Conservation (phyloP, 768 basidiomycete genomes). For the Lentinula aciculospora region DNA sequence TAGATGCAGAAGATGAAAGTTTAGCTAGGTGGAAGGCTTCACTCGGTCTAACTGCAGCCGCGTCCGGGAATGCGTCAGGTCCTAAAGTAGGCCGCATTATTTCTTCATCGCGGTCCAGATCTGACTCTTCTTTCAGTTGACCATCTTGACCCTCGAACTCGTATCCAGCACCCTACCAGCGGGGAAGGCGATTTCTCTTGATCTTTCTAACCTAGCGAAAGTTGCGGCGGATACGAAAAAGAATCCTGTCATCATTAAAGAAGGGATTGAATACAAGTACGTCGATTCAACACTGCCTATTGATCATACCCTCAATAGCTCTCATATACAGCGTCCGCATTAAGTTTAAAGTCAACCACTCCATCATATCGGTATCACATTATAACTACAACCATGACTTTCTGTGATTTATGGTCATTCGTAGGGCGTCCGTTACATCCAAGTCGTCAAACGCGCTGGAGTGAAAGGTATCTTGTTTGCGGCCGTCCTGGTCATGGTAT, state of each 20-base stretch:
- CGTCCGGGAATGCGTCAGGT: conserved; percentile 31
- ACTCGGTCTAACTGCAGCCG: conserved; percentile 71
- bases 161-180: conserved; percentile 57
- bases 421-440: conserved; percentile 81
- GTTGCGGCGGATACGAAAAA: conserved; percentile 57
- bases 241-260: conserved; percentile 74
- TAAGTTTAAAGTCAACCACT: conserved; percentile 83
- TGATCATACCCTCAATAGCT: not conserved
- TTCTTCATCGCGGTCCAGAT: not conserved
- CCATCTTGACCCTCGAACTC: conserved; percentile 73
- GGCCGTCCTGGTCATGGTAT: not conserved
- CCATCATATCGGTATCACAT: conserved; percentile 69
- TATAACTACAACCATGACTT: not conserved
- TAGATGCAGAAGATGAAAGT: conserved; percentile 90
- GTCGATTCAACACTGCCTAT: conserved; percentile 10
- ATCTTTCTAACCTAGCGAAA: conserved; percentile 48
- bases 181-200: conserved; percentile 58
- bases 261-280: conserved; percentile 87
- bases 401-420: not conserved
- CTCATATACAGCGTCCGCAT: conserved; percentile 58
- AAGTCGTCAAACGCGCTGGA: conserved; percentile 79
- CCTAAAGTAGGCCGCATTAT: conserved; percentile 53
- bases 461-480: conserved; percentile 48
- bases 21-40: conserved; percentile 95
- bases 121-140: conserved; percentile 42